Evolutionary conservation across 2,329 filamentous ascomycete species (phyloP).

Genomic region (Pseudodiploospora longispora): DNA sequence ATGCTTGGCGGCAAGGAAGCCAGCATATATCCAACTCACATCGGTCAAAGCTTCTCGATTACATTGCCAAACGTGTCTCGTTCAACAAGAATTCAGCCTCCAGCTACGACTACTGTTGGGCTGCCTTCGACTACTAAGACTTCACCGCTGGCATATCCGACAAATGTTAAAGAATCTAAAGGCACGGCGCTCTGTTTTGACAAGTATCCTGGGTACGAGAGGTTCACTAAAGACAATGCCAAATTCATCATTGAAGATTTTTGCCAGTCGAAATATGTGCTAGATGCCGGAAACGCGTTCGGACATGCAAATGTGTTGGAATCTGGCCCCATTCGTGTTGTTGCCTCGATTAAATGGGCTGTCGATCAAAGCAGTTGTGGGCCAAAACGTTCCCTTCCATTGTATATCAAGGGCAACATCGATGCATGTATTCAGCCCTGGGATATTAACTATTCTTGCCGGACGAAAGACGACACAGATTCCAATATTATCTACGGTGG

Average conservation of each 20-base stretch:
- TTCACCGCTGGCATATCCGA: slow-evolving; percentile 5
- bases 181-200: slow-evolving; percentile 7
- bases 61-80: slow-evolving; percentile 1
- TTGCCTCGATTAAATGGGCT: not conserved
- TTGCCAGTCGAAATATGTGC: slow-evolving; percentile 6
- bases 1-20: not conserved
- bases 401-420: not conserved
- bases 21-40: not conserved
- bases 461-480: not conserved
- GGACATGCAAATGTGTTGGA: not conserved
- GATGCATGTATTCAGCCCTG: not conserved
- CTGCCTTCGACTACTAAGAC: not conserved
- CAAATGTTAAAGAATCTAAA: slow-evolving; percentile 2
- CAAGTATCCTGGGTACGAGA: not conserved
- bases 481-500: not conserved
- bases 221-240: slow-evolving; percentile 1
- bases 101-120: slow-evolving; percentile 5
- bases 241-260: slow-evolving; percentile 5
- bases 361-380: not conserved
- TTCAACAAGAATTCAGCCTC: not conserved
- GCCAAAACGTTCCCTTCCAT: not conserved
- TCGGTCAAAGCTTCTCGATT: not conserved
- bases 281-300: slow-evolving; percentile 4
- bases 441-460: not conserved
- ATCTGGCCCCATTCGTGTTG: not conserved